phyloP scores from a whole-genome alignment of 2,329 filamentous ascomycete genomes.

The Beauveria australis region DNA sequence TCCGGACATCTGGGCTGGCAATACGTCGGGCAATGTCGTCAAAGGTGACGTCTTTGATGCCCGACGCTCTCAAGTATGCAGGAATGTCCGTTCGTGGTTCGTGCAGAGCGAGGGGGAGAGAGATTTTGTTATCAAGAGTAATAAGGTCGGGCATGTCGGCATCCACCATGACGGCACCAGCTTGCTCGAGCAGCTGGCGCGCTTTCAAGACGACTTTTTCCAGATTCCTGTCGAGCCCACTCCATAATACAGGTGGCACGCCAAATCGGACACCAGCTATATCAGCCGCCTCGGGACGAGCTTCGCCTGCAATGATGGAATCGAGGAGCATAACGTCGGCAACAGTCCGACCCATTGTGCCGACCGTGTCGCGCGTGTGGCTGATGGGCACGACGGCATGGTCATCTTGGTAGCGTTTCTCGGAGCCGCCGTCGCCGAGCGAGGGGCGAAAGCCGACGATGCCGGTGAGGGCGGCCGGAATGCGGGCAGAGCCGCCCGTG shows the following conservation, averaged over 20 bases:
- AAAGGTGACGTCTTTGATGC: not conserved
- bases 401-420: slow-evolving; percentile 13
- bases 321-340: slow-evolving; percentile 12
- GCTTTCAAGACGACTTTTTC: slow-evolving; percentile 7
- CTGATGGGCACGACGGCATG: slow-evolving; percentile 10
- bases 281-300: not conserved
- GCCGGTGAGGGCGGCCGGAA: slow-evolving; percentile 16
- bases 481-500: slow-evolving; percentile 15
- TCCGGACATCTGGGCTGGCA: slow-evolving; percentile 11
- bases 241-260: slow-evolving; percentile 13
- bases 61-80: slow-evolving; percentile 11
- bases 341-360: slow-evolving; percentile 8
- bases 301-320: slow-evolving; percentile 10
- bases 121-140: slow-evolving; percentile 8
- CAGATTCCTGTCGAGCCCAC: slow-evolving; percentile 11
- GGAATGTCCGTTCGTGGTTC: slow-evolving; percentile 12
- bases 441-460: slow-evolving; percentile 15
- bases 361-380: slow-evolving; percentile 11
- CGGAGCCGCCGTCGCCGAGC: slow-evolving; percentile 13
- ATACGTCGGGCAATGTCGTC: slow-evolving; percentile 8
- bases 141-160: slow-evolving; percentile 14
- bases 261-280: slow-evolving; percentile 11
- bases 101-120: slow-evolving; percentile 8
- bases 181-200: slow-evolving; percentile 5
- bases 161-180: slow-evolving; percentile 12